These are phyloP conservation scores for Myxozyma vanderwaltii DNA, from an alignment of 805 yeast genomes.

Conservation along the genomic window DNA sequence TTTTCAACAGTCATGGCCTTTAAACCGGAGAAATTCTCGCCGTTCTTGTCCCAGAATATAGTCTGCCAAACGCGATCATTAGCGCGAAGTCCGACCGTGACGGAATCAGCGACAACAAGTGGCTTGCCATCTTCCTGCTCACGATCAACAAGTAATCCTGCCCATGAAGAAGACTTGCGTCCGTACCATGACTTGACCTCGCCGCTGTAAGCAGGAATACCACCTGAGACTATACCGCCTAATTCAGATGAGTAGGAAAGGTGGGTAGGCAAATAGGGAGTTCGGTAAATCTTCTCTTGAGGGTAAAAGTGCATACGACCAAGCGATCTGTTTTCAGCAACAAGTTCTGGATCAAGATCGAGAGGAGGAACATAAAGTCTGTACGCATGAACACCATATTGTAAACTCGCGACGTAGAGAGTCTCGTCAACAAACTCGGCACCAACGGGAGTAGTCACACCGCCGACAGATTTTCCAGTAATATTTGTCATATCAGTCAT, in stretches of 20 bases:
- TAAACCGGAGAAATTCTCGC: slow-evolving; percentile 26
- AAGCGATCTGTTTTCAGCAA: slow-evolving; percentile 25
- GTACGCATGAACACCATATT: slow-evolving; percentile 30
- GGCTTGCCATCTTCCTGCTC: slow-evolving; percentile 18
- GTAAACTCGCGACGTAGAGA: slow-evolving; percentile 25
- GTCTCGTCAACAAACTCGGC: slow-evolving; percentile 25
- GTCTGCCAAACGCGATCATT: slow-evolving; percentile 32
- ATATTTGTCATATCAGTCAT: slow-evolving; percentile 31
- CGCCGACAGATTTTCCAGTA: slow-evolving; percentile 29
- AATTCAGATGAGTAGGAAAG: slow-evolving; percentile 30
- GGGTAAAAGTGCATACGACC: slow-evolving; percentile 33
- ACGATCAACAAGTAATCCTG: slow-evolving; percentile 28
- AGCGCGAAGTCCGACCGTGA: slow-evolving; percentile 17
- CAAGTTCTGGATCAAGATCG: slow-evolving; percentile 22
- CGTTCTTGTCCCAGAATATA: slow-evolving; percentile 29
- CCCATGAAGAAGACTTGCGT: slow-evolving; percentile 29
- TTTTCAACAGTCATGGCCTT: slow-evolving; percentile 28
- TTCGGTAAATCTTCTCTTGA: slow-evolving; percentile 29
- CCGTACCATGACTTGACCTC: slow-evolving; percentile 31
- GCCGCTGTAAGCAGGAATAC: slow-evolving; percentile 16
- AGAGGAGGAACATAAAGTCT: slow-evolving; percentile 29
- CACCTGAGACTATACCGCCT: slow-evolving; percentile 27
- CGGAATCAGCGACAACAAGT: slow-evolving; percentile 29
- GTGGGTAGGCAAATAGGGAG: slow-evolving; percentile 30
- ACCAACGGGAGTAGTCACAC: slow-evolving; percentile 30